Evolutionary conservation across 179 eudicot species (phyloP).

Genomic region (Dionaea muscipula): DNA sequence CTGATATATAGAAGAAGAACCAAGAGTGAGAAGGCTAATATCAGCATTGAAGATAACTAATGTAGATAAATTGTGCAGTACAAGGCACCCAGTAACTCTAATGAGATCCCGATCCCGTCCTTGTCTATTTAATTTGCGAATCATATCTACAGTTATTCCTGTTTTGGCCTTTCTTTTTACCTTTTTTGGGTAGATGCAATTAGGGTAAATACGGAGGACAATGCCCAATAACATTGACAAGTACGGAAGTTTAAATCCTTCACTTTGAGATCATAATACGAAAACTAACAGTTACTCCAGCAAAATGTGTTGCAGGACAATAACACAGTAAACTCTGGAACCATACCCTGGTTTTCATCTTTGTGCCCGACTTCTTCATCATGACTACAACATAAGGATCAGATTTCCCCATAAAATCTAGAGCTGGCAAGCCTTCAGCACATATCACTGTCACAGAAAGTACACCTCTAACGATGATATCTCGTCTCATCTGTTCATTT

Average conservation of each 20-base stretch:
- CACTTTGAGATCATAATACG: too few species aligned
- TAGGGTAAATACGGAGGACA: too few species aligned
- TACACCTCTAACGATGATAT: constrained; percentile 68
- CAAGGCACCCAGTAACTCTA: too few species aligned
- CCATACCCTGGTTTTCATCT: constrained; percentile 66
- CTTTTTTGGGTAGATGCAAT: neutral
- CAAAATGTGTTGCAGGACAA: too few species aligned
- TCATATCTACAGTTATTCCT: neutral
- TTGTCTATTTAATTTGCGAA: too few species aligned
- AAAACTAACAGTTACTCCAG: too few species aligned
- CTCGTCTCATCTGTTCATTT: constrained; percentile 30
- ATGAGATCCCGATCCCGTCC: too few species aligned
- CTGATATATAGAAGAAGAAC: constrained; percentile 28
- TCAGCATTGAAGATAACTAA: neutral
- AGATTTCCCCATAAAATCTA: constrained; percentile 67
- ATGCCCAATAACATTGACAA: too few species aligned
- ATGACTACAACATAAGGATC: constrained; percentile 63
- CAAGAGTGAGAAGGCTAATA: neutral
- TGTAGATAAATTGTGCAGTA: neutral
- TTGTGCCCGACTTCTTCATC: constrained; percentile 55
- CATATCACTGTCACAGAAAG: constrained; percentile 65
- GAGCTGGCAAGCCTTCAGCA: constrained; percentile 60
- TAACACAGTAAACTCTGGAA: neutral
- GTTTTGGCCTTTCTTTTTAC: neutral
- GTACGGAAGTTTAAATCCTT: too few species aligned